Percentiles rank a stretch among this genome's conserved stretches.
Conservation (phyloP, 495 filamentous ascomycete genomes). For the Neurospora sp. region DNA sequence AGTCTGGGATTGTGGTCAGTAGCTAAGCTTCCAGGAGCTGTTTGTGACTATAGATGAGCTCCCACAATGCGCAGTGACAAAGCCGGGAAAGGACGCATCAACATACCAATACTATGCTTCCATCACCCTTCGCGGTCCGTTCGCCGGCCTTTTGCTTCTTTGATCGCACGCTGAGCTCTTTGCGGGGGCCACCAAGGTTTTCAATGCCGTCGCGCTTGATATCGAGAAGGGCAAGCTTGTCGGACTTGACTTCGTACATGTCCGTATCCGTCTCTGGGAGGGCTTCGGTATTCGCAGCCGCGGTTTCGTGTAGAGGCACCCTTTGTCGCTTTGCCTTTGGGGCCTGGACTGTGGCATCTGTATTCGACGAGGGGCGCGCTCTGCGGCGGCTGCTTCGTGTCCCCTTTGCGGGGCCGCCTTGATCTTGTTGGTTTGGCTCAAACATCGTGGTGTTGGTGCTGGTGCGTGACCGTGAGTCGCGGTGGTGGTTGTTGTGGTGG, state of each 20-base stretch:
- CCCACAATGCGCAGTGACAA: not conserved
- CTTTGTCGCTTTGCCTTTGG: constrained; percentile 64
- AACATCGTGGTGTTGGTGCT: not conserved
- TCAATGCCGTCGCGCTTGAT: constrained; percentile 37
- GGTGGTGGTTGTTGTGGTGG: not conserved
- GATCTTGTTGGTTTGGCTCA: constrained; percentile 1
- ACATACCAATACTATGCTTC: constrained; percentile 54
- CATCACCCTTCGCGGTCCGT: constrained; percentile 46
- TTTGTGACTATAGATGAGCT: not conserved
- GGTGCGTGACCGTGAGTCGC: constrained; percentile 3
- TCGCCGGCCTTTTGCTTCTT: constrained; percentile 48
- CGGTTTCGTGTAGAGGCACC: constrained; percentile 48
- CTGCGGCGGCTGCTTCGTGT: constrained; percentile 53
- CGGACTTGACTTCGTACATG: constrained; percentile 37
- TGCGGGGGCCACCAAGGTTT: constrained; percentile 26
- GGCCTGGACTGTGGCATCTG: constrained; percentile 53
- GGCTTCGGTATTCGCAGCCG: constrained; percentile 36
- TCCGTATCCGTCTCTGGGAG: constrained; percentile 37
- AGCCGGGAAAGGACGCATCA: not conserved
- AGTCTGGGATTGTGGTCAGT: constrained; percentile 45
- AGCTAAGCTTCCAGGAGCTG: not conserved
- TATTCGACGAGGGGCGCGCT: constrained; percentile 49
- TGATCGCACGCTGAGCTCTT: constrained; percentile 52
- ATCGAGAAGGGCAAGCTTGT: constrained; percentile 30
- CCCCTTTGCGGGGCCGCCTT: constrained; percentile 38